These are phyloP conservation scores for Saposhnikovia divaricata DNA, from an alignment of 129 eudicot genomes.

Conservation along the genomic window DNA sequence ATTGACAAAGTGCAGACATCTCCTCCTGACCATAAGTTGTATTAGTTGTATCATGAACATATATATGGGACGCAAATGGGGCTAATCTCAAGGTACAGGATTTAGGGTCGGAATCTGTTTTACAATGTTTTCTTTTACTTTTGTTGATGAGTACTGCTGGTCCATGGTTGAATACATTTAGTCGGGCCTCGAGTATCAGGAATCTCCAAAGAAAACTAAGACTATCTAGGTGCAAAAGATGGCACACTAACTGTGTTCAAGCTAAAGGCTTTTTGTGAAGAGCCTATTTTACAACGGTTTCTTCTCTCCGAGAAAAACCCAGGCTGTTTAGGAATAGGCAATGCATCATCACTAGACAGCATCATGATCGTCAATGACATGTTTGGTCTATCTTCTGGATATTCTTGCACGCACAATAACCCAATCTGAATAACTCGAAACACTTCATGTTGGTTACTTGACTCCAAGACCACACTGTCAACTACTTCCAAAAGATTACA, in stretches of 20 bases:
- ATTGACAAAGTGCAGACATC: too few relatives aligned
- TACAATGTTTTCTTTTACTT: too few relatives aligned
- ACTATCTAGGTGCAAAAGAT: neutral
- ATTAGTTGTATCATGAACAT: too few relatives aligned
- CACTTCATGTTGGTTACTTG: conserved; percentile 13
- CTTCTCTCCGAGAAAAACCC: conserved; percentile 13
- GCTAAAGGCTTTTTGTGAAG: neutral
- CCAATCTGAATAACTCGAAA: conserved; percentile 17
- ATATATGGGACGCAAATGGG: too few relatives aligned
- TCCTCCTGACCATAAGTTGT: too few relatives aligned
- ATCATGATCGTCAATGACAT: conserved; percentile 22
- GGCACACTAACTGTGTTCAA: neutral
- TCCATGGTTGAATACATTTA: too few relatives aligned
- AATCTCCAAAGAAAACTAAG: too few relatives aligned
- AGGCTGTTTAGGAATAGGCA: conserved; percentile 26
- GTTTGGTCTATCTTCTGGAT: conserved; percentile 27
- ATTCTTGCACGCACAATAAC: conserved; percentile 28
- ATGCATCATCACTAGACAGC: conserved; percentile 18
- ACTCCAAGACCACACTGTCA: neutral
- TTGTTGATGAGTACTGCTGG: too few relatives aligned
- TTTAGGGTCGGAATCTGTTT: too few relatives aligned
- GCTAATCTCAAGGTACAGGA: too few relatives aligned
- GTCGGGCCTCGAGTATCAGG: too few relatives aligned
- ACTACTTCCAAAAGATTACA: conserved; percentile 14
- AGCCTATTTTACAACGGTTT: neutral